Percentiles rank a stretch among this genome's conserved stretches.
Evolutionary conservation across 345 rosid genomes (phyloP).

Genomic region (Eucalyptus paniculata): DNA sequence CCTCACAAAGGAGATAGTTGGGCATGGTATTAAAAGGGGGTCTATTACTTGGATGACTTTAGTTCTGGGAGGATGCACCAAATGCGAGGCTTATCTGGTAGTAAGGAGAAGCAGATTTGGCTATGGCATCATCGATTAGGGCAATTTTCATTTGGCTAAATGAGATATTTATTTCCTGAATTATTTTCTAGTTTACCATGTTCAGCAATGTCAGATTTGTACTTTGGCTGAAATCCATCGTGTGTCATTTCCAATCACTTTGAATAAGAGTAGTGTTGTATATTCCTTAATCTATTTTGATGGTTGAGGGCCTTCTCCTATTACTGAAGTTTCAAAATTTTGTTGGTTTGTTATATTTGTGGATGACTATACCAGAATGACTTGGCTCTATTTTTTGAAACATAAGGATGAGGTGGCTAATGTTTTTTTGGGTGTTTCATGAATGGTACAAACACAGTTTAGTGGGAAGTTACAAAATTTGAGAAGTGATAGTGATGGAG

Average conservation of each 20-base stretch:
- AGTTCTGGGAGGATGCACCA: neutral
- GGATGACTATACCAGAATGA: neutral
- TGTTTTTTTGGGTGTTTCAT: no score
- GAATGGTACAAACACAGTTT: no score
- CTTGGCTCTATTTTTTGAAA: neutral
- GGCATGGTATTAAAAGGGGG: neutral
- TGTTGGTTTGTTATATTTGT: neutral
- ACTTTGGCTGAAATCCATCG: neutral
- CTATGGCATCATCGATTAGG: neutral
- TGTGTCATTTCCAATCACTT: neutral
- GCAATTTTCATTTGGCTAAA: neutral
- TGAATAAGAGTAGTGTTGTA: neutral
- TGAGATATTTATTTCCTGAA: neutral
- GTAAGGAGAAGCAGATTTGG: neutral
- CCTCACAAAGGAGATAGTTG: neutral
- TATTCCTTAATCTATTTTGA: neutral
- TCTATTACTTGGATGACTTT: neutral
- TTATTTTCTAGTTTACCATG: neutral
- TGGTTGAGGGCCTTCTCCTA: neutral
- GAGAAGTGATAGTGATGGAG: no score
- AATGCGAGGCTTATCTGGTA: fast-evolving
- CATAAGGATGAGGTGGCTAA: neutral
- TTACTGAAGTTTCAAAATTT: neutral
- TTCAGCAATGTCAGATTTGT: neutral
- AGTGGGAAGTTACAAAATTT: no score